A percentile compares a stretch with the other conserved stretches of the same genome.
Conservation (phyloP, 257 asterid genomes). For the Mentha longifolia region DNA sequence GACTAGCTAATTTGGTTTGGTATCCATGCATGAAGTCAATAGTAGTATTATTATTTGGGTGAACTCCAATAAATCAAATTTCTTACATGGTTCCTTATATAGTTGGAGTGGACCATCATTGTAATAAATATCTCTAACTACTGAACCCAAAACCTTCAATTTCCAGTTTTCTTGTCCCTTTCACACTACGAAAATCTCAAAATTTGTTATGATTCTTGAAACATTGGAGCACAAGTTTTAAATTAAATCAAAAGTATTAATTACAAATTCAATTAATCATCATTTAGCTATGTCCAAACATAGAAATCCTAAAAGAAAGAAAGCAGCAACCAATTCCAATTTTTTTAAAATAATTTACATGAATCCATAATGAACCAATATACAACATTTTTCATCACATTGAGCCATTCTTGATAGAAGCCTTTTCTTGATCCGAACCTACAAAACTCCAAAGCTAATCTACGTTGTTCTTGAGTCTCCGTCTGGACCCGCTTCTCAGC, state of each 20-base stretch:
- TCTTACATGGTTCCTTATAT: not conserved
- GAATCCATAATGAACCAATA: not conserved
- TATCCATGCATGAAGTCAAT: not conserved
- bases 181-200: not conserved
- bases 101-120: slow-evolving; percentile 28
- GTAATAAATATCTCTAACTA: slow-evolving; percentile 34
- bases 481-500: slow-evolving; percentile 55
- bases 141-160: not conserved
- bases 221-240: not conserved
- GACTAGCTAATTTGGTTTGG: not conserved
- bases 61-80: slow-evolving; percentile 23
- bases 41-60: slow-evolving; percentile 6
- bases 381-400: slow-evolving; percentile 16
- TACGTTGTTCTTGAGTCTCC: slow-evolving; percentile 48
- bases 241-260: not conserved
- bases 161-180: not conserved
- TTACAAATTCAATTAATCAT: not conserved
- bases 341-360: slow-evolving; percentile 3
- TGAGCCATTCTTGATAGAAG: not conserved
- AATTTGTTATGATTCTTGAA: slow-evolving; percentile 8
- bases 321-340: not conserved
- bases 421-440: not conserved
- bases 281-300: not conserved
- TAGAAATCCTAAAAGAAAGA: not conserved
- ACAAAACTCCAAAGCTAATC: slow-evolving; percentile 32